Percentiles rank a stretch among this genome's conserved stretches.
Conservation (phyloP, 2,329 filamentous ascomycete species). For the Stagonosporopsis rhizophila region DNA sequence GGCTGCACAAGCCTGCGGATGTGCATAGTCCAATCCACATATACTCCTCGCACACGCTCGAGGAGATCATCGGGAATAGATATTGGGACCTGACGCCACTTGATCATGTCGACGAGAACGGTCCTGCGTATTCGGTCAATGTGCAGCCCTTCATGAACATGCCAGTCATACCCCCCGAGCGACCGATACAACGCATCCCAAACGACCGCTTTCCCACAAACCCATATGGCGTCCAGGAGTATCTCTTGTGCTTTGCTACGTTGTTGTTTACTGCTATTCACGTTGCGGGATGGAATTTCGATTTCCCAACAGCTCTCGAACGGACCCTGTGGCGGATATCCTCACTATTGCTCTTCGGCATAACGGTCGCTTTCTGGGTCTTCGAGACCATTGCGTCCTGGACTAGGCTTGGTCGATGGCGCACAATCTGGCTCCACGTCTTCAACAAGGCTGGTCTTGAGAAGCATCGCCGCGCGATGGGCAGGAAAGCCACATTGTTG, state of each 20-base stretch:
- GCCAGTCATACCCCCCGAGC: constrained; percentile 21
- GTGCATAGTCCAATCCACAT: constrained; percentile 18
- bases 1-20: constrained; percentile 28
- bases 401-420: constrained; percentile 27
- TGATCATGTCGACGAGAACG: constrained; percentile 15
- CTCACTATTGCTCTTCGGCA: constrained; percentile 22
- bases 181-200: constrained; percentile 26
- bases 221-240: constrained; percentile 25
- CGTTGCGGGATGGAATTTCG: constrained; percentile 23
- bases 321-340: constrained; percentile 20
- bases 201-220: constrained; percentile 26
- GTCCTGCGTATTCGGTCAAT: constrained; percentile 26
- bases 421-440: constrained; percentile 19
- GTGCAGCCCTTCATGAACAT: constrained; percentile 28
- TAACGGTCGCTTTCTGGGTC: constrained; percentile 29
- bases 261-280: constrained; percentile 21
- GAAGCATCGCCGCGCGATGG: constrained; percentile 14
- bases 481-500: constrained; percentile 12
- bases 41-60: constrained; percentile 6
- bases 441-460: constrained; percentile 19
- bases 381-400: constrained; percentile 29
- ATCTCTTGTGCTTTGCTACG: constrained; percentile 19
- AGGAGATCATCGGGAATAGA: constrained; percentile 9
- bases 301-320: constrained; percentile 19
- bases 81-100: constrained; percentile 25